Percentiles rank a stretch among this genome's conserved stretches.
phyloP scores from a whole-genome alignment of 2,329 filamentous ascomycete genomes.

The Trichoderma polysporum region DNA sequence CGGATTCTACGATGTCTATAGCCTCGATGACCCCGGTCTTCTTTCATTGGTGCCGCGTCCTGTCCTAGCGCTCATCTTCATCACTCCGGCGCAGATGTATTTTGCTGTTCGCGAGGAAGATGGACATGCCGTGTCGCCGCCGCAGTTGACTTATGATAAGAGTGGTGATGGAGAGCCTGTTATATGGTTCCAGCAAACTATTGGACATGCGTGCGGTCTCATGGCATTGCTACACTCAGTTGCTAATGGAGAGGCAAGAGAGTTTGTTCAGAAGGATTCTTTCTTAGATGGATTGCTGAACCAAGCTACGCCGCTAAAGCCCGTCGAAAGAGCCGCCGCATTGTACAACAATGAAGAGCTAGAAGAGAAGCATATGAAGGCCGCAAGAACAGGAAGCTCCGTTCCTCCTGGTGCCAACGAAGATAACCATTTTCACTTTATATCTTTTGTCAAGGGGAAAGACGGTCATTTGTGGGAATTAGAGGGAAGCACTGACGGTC shows the following conservation, averaged over 20 bases:
- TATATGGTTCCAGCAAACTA: conserved; percentile 83
- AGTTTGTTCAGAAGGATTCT: conserved; percentile 53
- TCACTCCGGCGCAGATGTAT: conserved; percentile 63
- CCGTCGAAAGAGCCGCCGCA: conserved; percentile 61
- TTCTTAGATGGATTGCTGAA: conserved; percentile 59
- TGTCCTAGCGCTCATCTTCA: conserved; percentile 73
- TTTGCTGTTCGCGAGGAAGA: conserved; percentile 41
- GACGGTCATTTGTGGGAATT: conserved; percentile 73
- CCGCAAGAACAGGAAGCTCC: conserved; percentile 68
- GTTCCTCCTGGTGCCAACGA: conserved; percentile 60
- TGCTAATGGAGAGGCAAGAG: conserved; percentile 63
- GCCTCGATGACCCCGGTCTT: conserved; percentile 74
- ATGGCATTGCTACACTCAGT: conserved; percentile 74
- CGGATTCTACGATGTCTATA: conserved; percentile 79
- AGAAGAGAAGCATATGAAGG: conserved; percentile 70
- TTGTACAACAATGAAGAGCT: conserved; percentile 69
- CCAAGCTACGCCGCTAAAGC: conserved; percentile 61
- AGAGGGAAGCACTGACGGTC: conserved; percentile 72
- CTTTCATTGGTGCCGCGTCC: conserved; percentile 71
- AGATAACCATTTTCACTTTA: conserved; percentile 70
- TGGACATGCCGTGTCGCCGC: conserved; percentile 26
- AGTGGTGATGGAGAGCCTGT: conserved; percentile 57
- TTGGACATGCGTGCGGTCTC: conserved; percentile 77
- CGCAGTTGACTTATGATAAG: conserved; percentile 35
- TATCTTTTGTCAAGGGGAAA: conserved; percentile 72